phyloP scores from a whole-genome alignment of 129 eudicot species.

The Escallonia herrerae region DNA sequence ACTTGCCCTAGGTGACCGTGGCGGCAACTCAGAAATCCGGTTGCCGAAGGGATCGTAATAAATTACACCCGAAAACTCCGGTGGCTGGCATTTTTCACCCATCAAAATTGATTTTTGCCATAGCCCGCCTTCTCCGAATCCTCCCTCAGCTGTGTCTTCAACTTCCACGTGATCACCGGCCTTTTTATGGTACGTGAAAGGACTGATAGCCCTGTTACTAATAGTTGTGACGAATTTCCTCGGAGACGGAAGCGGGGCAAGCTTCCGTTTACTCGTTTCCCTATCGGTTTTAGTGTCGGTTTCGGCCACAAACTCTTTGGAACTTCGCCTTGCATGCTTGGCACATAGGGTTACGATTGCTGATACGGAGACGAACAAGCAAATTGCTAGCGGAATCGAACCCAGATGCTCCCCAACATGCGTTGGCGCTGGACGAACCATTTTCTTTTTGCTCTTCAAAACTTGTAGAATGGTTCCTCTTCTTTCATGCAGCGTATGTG shows the following conservation, averaged over 20 bases:
- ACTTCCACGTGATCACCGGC: constrained; percentile 7
- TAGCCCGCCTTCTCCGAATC: constrained; percentile 61
- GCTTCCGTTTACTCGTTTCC: constrained; percentile 22
- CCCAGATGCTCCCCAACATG: constrained; percentile 13
- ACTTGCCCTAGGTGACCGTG: constrained; percentile 57
- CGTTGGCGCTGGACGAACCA: constrained; percentile 45
- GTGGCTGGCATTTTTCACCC: constrained; percentile 88
- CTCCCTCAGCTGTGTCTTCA: constrained; percentile 23
- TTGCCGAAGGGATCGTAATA: constrained; percentile 60
- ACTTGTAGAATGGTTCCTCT: constrained; percentile 2
- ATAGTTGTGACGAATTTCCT: constrained; percentile 7
- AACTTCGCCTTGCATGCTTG: constrained; percentile 31
- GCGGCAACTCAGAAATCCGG: constrained; percentile 53
- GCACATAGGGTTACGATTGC: constrained; percentile 56
- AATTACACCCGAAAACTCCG: constrained; percentile 74
- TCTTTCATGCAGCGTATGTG: too few relatives aligned
- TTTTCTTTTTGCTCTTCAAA: constrained; percentile 14
- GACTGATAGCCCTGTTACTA: not conserved
- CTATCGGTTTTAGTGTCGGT: not conserved
- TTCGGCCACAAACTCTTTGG: constrained; percentile 11
- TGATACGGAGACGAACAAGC: constrained; percentile 37
- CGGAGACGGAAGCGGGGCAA: constrained; percentile 31
- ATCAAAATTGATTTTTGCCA: constrained; percentile 83
- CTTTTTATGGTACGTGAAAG: constrained; percentile 9
- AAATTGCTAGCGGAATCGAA: constrained; percentile 45